These are phyloP conservation scores for Aspergillus sp. DNA, from an alignment of 2,329 filamentous ascomycete genomes.

Conservation along the genomic window DNA sequence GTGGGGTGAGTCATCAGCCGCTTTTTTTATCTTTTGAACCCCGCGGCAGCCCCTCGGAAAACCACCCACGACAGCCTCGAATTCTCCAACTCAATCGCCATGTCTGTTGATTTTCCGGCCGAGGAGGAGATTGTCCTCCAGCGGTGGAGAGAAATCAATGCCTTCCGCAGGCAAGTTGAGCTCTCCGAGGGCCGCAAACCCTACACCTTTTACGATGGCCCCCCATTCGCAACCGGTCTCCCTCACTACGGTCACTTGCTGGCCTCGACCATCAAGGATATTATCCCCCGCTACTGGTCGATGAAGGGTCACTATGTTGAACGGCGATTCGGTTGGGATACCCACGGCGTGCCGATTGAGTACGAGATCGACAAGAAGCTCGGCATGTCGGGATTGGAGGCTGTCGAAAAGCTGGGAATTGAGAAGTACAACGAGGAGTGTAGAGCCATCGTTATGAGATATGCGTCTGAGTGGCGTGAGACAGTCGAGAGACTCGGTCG, in stretches of 20 bases:
- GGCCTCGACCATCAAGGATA: conserved; percentile 93
- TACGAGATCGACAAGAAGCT: conserved; percentile 97
- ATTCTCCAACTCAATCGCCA: conserved; percentile 35
- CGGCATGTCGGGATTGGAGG: conserved; percentile 78
- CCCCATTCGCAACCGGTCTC: conserved; percentile 66
- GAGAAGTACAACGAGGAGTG: conserved; percentile 89
- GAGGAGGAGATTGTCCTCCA: conserved; percentile 81
- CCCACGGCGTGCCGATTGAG: conserved; percentile 89
- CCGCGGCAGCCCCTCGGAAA: conserved; percentile 10
- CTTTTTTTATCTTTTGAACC: conserved; percentile 14
- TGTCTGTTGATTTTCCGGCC: conserved; percentile 88
- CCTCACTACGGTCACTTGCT: conserved; percentile 71
- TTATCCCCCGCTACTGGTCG: conserved; percentile 92
- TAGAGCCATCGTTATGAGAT: conserved; percentile 87
- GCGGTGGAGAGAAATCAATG: conserved; percentile 85
- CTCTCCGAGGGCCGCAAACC: conserved; percentile 73
- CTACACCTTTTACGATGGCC: conserved; percentile 93
- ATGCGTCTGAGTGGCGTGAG: conserved; percentile 74
- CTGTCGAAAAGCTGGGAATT: conserved; percentile 78
- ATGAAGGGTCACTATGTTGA: conserved; percentile 95
- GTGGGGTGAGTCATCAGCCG: conserved; percentile 18
- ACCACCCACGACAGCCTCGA: conserved; percentile 9
- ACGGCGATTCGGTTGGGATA: conserved; percentile 91
- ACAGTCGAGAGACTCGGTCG: conserved; percentile 84
- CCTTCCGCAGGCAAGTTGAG: conserved; percentile 81